phyloP scores from a whole-genome alignment of 495 filamentous ascomycete genomes.

The Tuber aestivum region DNA sequence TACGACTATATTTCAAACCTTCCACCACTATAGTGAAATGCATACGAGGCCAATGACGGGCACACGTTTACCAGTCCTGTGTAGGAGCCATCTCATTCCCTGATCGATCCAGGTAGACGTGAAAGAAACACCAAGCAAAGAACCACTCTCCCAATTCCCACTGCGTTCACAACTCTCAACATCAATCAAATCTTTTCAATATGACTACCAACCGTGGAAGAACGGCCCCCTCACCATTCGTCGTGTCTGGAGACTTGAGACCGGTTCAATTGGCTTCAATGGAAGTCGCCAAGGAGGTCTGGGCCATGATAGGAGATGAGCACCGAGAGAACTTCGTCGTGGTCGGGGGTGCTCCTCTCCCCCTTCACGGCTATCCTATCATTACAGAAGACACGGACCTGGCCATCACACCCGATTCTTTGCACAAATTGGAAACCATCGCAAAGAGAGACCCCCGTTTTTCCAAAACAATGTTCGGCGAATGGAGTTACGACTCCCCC shows the following conservation, averaged over 20 bases:
- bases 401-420: neutral
- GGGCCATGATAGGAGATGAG: neutral
- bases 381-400: neutral
- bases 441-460: neutral
- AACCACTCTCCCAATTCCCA: neutral
- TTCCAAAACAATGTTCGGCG: neutral
- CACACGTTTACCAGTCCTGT: neutral
- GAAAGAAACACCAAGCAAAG: neutral
- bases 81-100: neutral
- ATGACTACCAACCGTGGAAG: neutral
- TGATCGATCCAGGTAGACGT: neutral
- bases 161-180: neutral
- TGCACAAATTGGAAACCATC: neutral
- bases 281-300: no score
- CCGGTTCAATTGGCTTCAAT: no score
- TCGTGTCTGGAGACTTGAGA: neutral
- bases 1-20: neutral
- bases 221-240: neutral
- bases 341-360: neutral
- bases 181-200: neutral
- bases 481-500: neutral
- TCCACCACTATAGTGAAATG: neutral
- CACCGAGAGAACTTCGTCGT: neutral
- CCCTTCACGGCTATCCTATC: neutral
- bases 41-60: neutral